A percentile compares a stretch with the other conserved stretches of the same genome.
phyloP scores from a whole-genome alignment of 805 yeast species.

The Nakazawaea pomicola region DNA sequence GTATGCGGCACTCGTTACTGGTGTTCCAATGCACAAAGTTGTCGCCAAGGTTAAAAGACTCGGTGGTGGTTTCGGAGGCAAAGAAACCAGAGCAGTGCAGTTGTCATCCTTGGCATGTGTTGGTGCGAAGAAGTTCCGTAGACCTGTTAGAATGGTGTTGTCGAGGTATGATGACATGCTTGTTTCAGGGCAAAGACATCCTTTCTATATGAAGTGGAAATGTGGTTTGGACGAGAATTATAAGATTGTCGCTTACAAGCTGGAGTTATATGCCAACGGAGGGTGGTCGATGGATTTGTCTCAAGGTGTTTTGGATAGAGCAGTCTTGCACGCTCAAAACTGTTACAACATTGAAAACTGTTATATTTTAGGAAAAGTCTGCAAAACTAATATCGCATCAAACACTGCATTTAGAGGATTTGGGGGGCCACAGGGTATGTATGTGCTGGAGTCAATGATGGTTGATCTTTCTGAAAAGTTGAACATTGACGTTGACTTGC shows the following conservation, averaged over 20 bases:
- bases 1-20: slow-evolving; percentile 36
- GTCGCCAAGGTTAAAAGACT: slow-evolving; percentile 37
- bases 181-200: slow-evolving; percentile 42
- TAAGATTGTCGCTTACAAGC: slow-evolving; percentile 35
- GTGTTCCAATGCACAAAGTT: slow-evolving; percentile 35
- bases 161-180: slow-evolving; percentile 41
- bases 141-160: slow-evolving; percentile 37
- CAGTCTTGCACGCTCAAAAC: slow-evolving; percentile 38
- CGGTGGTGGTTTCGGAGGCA: slow-evolving; percentile 50
- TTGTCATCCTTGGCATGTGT: slow-evolving; percentile 34
- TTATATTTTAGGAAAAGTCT: slow-evolving; percentile 31
- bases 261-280: slow-evolving; percentile 37
- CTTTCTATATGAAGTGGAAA: slow-evolving; percentile 37
- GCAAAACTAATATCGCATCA: slow-evolving; percentile 40
- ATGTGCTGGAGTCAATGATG: slow-evolving; percentile 35
- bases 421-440: slow-evolving; percentile 49
- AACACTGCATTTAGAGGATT: slow-evolving; percentile 46
- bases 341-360: slow-evolving; percentile 39
- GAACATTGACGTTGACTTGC: slow-evolving; percentile 32
- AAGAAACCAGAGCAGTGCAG: slow-evolving; percentile 38
- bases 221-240: slow-evolving; percentile 36
- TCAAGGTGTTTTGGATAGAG: slow-evolving; percentile 44
- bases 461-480: slow-evolving; percentile 34
- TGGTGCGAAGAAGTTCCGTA: slow-evolving; percentile 36
- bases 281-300: slow-evolving; percentile 46